These are phyloP conservation scores for Emmonsiellopsis sp. DNA, from an alignment of 2,329 filamentous ascomycete species.

Conservation along the genomic window DNA sequence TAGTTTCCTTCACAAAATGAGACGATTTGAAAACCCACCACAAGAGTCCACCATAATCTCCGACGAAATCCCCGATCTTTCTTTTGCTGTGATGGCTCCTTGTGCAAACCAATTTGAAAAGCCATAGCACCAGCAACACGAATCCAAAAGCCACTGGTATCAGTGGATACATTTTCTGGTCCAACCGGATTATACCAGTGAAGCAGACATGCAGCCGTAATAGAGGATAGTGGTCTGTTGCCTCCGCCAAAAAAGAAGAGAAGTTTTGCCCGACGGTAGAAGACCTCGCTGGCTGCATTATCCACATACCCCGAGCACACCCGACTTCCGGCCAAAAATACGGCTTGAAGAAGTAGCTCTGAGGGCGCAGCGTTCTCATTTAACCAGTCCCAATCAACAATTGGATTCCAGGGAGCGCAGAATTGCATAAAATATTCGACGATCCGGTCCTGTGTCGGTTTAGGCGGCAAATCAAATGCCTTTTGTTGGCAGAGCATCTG, in stretches of 20 bases:
- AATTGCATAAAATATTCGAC: slow-evolving; percentile 33
- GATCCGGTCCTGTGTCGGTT: slow-evolving; percentile 25
- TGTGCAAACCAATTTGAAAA: slow-evolving; percentile 35
- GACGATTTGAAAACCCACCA: slow-evolving; percentile 19
- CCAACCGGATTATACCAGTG: slow-evolving; percentile 39
- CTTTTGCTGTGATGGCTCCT: slow-evolving; percentile 27
- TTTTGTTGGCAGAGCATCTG: neutral
- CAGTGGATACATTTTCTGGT: slow-evolving; percentile 30
- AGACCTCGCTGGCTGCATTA: slow-evolving; percentile 23
- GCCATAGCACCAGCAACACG: slow-evolving; percentile 33
- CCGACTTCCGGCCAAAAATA: slow-evolving; percentile 35
- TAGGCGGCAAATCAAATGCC: neutral
- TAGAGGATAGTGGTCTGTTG: slow-evolving; percentile 31
- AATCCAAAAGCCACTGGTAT: slow-evolving; percentile 36
- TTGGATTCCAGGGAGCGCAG: slow-evolving; percentile 35
- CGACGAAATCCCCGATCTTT: slow-evolving; percentile 29
- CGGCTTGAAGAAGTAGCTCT: slow-evolving; percentile 17
- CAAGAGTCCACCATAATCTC: slow-evolving; percentile 38
- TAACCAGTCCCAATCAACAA: slow-evolving; percentile 33
- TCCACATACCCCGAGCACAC: slow-evolving; percentile 23
- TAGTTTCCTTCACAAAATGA: neutral
- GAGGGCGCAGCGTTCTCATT: slow-evolving; percentile 21
- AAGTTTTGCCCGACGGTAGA: slow-evolving; percentile 25
- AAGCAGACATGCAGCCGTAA: slow-evolving; percentile 29
- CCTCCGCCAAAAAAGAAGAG: slow-evolving; percentile 25